Evolutionary conservation across 352 stramenopile species (phyloP).

Genomic region (Phytophthora ramorum): DNA sequence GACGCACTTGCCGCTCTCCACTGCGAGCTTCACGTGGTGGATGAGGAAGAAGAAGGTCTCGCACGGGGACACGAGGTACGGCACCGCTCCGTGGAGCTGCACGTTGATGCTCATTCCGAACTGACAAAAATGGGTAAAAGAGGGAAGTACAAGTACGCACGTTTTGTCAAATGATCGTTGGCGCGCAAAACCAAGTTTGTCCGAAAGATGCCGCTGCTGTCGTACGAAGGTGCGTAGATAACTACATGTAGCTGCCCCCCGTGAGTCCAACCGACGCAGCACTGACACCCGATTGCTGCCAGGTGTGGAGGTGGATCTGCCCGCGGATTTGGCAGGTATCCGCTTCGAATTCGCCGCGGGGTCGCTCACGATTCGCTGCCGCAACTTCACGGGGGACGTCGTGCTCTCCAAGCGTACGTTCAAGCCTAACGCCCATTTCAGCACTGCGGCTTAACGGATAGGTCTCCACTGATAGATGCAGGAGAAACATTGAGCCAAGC

Average conservation of each 20-base stretch:
- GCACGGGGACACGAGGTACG: constrained; percentile 82
- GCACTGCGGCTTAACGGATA: not conserved
- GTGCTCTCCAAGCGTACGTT: constrained; percentile 63
- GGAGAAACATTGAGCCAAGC: constrained; percentile 9
- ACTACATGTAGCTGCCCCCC: not conserved
- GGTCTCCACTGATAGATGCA: constrained; percentile 7
- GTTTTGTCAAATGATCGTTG: constrained; percentile 5
- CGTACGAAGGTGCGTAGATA: constrained; percentile 64
- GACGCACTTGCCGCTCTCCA: constrained; percentile 82
- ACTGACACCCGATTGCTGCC: constrained; percentile 8
- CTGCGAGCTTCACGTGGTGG: constrained; percentile 70
- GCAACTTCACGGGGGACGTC: constrained; percentile 75
- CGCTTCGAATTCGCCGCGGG: constrained; percentile 71
- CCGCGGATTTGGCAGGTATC: constrained; percentile 60
- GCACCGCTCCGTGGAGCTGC: constrained; percentile 60
- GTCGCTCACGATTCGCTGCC: constrained; percentile 72
- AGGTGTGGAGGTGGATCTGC: constrained; percentile 81
- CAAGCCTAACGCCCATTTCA: not conserved
- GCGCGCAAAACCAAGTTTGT: not conserved
- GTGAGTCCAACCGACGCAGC: not conserved
- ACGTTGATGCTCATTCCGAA: constrained; percentile 80
- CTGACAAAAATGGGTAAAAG: not conserved
- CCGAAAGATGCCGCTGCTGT: constrained; percentile 67
- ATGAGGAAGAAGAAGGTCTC: constrained; percentile 85
- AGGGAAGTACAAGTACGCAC: not conserved